Conservation (phyloP, 164 flowering plant genomes). For the Warburgia ugandensis region DNA sequence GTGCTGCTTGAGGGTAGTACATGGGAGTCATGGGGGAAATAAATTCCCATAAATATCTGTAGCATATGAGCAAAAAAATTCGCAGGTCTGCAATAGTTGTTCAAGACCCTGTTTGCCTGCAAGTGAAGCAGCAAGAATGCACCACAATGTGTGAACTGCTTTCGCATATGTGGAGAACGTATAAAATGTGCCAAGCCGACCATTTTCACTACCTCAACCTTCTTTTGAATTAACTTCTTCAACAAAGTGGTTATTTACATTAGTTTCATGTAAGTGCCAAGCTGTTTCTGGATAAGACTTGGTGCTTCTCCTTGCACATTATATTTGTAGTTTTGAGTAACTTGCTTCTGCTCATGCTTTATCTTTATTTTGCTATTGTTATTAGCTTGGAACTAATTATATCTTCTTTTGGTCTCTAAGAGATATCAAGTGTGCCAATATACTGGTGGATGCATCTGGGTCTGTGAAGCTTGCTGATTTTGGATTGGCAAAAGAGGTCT, state of each 20-base stretch:
- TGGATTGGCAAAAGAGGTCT: slow-evolving; percentile 92
- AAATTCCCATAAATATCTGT: too few species aligned
- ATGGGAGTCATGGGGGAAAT: too few species aligned
- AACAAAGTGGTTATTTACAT: background rate
- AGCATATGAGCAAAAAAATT: too few species aligned
- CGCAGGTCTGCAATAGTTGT: too few species aligned
- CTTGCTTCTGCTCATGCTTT: background rate
- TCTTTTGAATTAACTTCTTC: background rate
- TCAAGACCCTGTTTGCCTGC: too few species aligned
- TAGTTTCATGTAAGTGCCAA: background rate
- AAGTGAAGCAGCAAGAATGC: too few species aligned
- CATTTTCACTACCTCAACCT: too few species aligned
- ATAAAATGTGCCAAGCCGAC: too few species aligned
- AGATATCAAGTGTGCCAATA: slow-evolving; percentile 97
- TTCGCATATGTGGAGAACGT: too few species aligned
- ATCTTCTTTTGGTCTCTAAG: slow-evolving; percentile 26
- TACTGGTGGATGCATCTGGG: slow-evolving; percentile 80
- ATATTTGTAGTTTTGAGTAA: background rate
- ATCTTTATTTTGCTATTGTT: background rate
- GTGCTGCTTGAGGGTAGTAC: too few species aligned
- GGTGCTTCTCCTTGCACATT: background rate
- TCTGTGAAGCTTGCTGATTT: slow-evolving; percentile 96
- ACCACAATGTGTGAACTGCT: too few species aligned
- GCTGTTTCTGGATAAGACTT: background rate
- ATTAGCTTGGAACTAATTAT: background rate